Evolutionary conservation across 805 yeast species (phyloP), one percentile per base, ranked within the genome.

Genomic region (Blastobotrys parvus): DNA sequence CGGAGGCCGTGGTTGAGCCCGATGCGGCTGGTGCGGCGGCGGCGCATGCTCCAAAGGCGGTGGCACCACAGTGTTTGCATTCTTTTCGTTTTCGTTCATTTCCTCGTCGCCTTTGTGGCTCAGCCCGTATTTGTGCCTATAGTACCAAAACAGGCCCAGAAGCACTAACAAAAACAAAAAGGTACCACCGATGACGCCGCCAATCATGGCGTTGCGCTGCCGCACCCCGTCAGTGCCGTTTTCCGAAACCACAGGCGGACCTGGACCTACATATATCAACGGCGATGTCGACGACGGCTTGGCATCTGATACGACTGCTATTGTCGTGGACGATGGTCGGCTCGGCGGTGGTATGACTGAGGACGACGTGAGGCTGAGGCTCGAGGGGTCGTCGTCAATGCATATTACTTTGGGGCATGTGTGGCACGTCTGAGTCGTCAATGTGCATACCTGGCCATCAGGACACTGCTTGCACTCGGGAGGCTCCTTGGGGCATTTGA

Each of bases 381-480:
- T 25, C 7, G 29, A 25, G 29, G 29, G 29, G 7, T 7, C 7
- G 20, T 27, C 31, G n/a, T 36, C 40, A 7, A 46, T 25, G 31
- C 54, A 50, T 13, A 45, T 34, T 3, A 40, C 41, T 10, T 39
- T 20, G 4, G 54, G 40, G 39, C 54, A 50, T 4, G 45, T 17
- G 19, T 33, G 29, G 29, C 54, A 50, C 7, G 48, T 46, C 23
- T 46, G 48, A 18, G 45, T 18, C 10, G 54, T 38, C n/a, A 50
- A 35, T 17, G 42, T 19, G 30, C 54, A 50, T 10, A 43, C 45
- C 13, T 42, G 23, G 18, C 44, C 52, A 4, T 19, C 27, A 13
- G 47, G 50, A 37, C 54, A 50, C 16, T 23, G 19, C n/a, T 32
- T 29, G 31, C 54, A 50, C 13, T 15, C 18, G 8, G 52, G 51